Evolutionary conservation across 352 stramenopile genomes (phyloP).

Genomic region (Phytophthora cactorum): DNA sequence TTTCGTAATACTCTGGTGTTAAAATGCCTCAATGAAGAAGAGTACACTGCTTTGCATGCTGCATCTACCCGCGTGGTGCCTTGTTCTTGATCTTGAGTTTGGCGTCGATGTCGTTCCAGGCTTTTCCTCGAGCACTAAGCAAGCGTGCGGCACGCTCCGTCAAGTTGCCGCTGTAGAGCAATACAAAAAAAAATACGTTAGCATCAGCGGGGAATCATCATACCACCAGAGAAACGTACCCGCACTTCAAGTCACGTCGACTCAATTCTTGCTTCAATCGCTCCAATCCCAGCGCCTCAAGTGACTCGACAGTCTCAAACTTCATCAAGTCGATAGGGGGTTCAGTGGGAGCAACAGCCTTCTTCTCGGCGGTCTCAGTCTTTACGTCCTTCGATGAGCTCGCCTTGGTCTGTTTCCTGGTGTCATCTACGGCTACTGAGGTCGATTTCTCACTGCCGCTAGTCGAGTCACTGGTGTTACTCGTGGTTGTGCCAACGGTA

Average conservation of each 20-base stretch:
- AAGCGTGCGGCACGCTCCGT: constrained; percentile 91
- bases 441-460: neutral
- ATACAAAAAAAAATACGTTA: constrained; percentile 17
- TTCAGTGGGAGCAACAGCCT: constrained; percentile 12
- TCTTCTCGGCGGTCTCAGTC: constrained; percentile 7
- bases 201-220: neutral
- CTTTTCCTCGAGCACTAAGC: constrained; percentile 93
- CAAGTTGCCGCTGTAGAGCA: constrained; percentile 80
- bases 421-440: neutral
- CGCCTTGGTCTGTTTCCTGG: constrained; percentile 9
- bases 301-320: constrained; percentile 63
- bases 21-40: constrained; percentile 35
- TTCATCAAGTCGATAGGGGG: constrained; percentile 54
- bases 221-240: constrained; percentile 54
- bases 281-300: constrained; percentile 91
- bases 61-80: neutral
- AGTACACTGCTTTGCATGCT: constrained; percentile 20
- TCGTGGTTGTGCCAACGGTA: neutral
- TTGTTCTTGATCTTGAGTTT: constrained; percentile 75
- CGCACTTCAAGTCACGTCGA: constrained; percentile 96
- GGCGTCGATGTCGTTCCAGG: constrained; percentile 89
- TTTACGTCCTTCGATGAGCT: constrained; percentile 8
- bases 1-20: constrained; percentile 30
- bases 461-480: neutral
- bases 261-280: constrained; percentile 93